Percentiles rank a stretch among this genome's conserved stretches.
These are phyloP conservation scores for Besnoitia besnoiti DNA, from an alignment of 169 alveolate genomes.

Conservation along the genomic window DNA sequence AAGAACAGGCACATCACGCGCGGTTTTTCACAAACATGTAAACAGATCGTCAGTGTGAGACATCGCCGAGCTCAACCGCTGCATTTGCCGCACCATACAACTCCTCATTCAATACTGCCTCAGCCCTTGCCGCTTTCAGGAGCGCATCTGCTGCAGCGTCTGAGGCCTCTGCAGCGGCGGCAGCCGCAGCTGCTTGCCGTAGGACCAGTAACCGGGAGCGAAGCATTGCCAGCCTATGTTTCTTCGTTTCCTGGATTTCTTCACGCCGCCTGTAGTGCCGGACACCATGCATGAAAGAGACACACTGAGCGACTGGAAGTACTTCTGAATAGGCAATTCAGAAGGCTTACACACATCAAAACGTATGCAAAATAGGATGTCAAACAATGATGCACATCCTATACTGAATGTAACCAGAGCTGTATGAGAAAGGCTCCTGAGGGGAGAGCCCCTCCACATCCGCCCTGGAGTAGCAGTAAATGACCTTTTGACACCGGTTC, in stretches of 20 bases:
- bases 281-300: too few species aligned
- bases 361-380: too few species aligned
- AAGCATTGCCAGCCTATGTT: background rate
- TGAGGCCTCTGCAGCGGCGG: background rate
- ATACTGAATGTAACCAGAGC: too few species aligned
- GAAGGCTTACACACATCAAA: too few species aligned
- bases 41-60: background rate
- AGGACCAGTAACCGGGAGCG: background rate
- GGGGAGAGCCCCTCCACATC: too few species aligned
- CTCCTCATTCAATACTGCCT: background rate
- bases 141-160: background rate
- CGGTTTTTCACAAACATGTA: background rate
- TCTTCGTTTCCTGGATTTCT: background rate
- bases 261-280: background rate
- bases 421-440: too few species aligned
- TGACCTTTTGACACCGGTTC: too few species aligned
- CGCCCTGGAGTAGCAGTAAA: too few species aligned
- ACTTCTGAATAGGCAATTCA: too few species aligned
- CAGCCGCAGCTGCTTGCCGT: constrained; percentile 10
- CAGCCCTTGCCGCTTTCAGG: constrained; percentile 15
- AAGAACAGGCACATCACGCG: background rate
- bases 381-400: too few species aligned
- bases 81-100: background rate
- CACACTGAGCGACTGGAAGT: too few species aligned
- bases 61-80: background rate